Conservation (phyloP, 176 grass and related monocot species). For the Typha latifolia region DNA sequence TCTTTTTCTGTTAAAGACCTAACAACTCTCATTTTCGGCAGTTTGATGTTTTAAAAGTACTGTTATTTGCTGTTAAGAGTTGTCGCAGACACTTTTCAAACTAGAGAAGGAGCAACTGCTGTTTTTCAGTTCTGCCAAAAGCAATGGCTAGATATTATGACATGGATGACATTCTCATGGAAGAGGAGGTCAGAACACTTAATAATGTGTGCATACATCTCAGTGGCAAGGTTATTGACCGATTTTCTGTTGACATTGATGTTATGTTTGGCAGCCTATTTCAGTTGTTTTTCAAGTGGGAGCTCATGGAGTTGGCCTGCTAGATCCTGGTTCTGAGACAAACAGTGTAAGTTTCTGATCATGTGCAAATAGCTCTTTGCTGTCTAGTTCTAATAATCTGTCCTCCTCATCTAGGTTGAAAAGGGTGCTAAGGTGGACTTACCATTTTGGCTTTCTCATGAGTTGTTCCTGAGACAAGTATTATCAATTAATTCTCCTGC, state of each 20-base stretch:
- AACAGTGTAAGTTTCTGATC: not conserved
- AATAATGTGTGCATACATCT: not conserved
- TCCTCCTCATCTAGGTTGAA: constrained; percentile 48
- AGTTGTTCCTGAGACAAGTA: constrained; percentile 53
- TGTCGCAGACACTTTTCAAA: no score
- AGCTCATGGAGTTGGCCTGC: constrained; percentile 1
- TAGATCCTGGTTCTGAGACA: constrained; percentile 5
- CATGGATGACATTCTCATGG: not conserved
- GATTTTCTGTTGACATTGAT: not conserved
- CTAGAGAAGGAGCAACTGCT: no score
- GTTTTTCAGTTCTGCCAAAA: no score
- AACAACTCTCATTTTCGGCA: no score
- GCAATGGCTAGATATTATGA: not conserved
- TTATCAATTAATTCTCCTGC: constrained; percentile 56
- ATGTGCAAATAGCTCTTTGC: no score
- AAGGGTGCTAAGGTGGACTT: constrained; percentile 84
- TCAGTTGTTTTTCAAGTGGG: not conserved
- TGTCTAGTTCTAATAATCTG: no score
- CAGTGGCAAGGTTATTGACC: not conserved
- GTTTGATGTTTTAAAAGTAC: no score
- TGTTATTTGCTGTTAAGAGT: no score
- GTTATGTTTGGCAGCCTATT: not conserved
- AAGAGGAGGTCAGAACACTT: not conserved
- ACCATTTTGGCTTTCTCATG: constrained; percentile 79
- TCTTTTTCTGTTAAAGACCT: no score